These are phyloP conservation scores for Sporothrix phasma DNA, from an alignment of 2,329 filamentous ascomycete genomes.

Conservation along the genomic window DNA sequence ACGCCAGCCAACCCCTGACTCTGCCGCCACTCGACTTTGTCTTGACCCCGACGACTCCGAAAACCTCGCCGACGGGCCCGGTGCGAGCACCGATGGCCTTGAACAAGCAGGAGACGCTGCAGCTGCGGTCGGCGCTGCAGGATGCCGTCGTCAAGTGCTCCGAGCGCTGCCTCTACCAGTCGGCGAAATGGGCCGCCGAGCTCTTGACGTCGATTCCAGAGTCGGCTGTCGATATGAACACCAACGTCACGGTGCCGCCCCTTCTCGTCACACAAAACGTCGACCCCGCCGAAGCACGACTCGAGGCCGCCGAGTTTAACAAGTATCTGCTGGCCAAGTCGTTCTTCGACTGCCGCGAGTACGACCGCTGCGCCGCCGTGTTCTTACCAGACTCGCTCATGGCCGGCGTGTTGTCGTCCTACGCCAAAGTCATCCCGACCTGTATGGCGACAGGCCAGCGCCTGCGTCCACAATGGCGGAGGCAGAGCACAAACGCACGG, in stretches of 20 bases:
- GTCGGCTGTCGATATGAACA: conserved; percentile 41
- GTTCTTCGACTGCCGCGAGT: conserved; percentile 91
- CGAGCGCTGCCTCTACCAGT: conserved; percentile 89
- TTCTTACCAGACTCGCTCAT: conserved; percentile 75
- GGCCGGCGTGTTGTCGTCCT: conserved; percentile 51
- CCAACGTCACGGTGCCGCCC: conserved; percentile 20
- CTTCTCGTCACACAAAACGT: conserved; percentile 44
- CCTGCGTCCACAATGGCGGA: not conserved
- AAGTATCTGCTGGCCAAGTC: conserved; percentile 87
- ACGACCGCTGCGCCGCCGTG: conserved; percentile 81
- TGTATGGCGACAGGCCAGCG: conserved; percentile 21
- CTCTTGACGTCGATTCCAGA: conserved; percentile 75
- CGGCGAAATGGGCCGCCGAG: conserved; percentile 96
- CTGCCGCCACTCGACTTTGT: not conserved
- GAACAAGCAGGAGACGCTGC: conserved; percentile 45
- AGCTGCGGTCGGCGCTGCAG: conserved; percentile 66
- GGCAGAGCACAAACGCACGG: no score
- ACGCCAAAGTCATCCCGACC: conserved; percentile 26
- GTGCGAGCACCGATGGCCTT: conserved; percentile 39
- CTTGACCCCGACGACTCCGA: not conserved
- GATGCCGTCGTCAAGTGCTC: conserved; percentile 84
- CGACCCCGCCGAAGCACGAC: conserved; percentile 61
- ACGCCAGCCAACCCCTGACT: not conserved
- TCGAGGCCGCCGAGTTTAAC: conserved; percentile 71
- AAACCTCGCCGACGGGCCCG: not conserved